Conservation (phyloP, 192 early-diverging fungal species). For the Coemansia sp. region DNA sequence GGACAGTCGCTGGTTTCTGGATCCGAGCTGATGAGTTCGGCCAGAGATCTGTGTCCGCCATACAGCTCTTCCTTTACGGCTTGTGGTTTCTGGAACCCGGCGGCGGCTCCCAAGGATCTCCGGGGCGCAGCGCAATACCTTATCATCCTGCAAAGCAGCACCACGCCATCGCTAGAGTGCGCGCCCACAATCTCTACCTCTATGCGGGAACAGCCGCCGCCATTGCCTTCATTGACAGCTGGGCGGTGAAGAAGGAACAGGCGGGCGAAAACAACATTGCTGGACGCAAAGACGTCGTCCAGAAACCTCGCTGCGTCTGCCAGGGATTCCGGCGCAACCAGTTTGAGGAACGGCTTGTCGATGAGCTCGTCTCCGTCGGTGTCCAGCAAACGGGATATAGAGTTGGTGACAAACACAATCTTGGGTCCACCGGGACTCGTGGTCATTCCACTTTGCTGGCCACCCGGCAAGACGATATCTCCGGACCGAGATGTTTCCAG, state of each 20-base stretch:
- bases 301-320: conserved; percentile 3
- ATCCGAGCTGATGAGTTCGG: conserved; percentile 15
- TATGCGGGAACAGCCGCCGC: neutral
- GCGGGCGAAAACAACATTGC: conserved; percentile 5
- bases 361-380: conserved; percentile 12
- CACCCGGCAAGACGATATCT: neutral
- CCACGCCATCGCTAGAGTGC: conserved; percentile 6
- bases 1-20: conserved; percentile 15
- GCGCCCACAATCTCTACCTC: conserved; percentile 17
- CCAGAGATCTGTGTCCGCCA: conserved; percentile 3
- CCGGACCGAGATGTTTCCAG: neutral
- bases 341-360: conserved; percentile 1
- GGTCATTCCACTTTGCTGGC: neutral
- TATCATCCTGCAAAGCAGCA: conserved; percentile 10
- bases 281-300: neutral
- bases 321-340: conserved; percentile 10
- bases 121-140: neutral
- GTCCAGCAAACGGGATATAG: neutral
- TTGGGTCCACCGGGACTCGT: conserved; percentile 2
- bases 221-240: neutral
- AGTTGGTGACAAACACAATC: conserved; percentile 14
- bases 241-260: neutral
- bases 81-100: neutral
- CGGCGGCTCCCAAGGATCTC: neutral
- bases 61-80: neutral